Evolutionary conservation across 2,329 filamentous ascomycete species (phyloP).

Genomic region (Aureobasidium sp.): DNA sequence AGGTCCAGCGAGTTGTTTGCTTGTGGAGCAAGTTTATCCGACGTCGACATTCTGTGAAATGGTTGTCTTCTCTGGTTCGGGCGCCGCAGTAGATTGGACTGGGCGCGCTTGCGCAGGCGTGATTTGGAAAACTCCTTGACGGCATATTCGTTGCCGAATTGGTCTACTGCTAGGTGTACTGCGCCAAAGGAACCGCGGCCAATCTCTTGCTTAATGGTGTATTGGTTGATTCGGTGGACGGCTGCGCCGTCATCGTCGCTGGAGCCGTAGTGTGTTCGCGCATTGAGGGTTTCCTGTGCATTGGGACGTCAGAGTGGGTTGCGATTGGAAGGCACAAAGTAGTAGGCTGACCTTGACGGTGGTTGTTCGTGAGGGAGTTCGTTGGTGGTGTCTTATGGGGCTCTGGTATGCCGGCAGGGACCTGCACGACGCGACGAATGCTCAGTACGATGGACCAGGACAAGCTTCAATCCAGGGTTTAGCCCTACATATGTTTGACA

Average conservation of each 20-base stretch:
- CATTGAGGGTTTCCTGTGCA: slow-evolving; percentile 77
- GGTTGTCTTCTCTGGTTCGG: slow-evolving; percentile 49
- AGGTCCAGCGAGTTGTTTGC: slow-evolving; percentile 69
- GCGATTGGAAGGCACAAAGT: background rate
- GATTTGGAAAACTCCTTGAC: slow-evolving; percentile 98
- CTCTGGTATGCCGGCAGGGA: slow-evolving; percentile 52
- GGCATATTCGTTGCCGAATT: slow-evolving; percentile 88
- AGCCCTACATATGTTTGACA: slow-evolving; percentile 42
- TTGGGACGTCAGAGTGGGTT: background rate
- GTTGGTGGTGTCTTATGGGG: slow-evolving; percentile 57
- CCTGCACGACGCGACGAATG: slow-evolving; percentile 29
- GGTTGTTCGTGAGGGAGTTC: slow-evolving; percentile 51
- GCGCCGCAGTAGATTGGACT: slow-evolving; percentile 74
- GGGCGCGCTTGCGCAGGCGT: slow-evolving; percentile 76
- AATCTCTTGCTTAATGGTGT: slow-evolving; percentile 88
- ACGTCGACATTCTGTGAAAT: slow-evolving; percentile 50
- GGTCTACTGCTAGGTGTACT: slow-evolving; percentile 82
- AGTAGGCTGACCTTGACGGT: slow-evolving; percentile 48
- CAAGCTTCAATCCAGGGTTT: background rate
- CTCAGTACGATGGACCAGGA: background rate
- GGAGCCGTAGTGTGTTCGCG: slow-evolving; percentile 75
- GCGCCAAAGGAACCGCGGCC: slow-evolving; percentile 93
- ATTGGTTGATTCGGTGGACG: slow-evolving; percentile 89
- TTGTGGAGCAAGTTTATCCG: slow-evolving; percentile 41
- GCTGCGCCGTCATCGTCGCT: slow-evolving; percentile 74